phyloP scores from a whole-genome alignment of 768 basidiomycete genomes.

The Dacryopinax spathularia region DNA sequence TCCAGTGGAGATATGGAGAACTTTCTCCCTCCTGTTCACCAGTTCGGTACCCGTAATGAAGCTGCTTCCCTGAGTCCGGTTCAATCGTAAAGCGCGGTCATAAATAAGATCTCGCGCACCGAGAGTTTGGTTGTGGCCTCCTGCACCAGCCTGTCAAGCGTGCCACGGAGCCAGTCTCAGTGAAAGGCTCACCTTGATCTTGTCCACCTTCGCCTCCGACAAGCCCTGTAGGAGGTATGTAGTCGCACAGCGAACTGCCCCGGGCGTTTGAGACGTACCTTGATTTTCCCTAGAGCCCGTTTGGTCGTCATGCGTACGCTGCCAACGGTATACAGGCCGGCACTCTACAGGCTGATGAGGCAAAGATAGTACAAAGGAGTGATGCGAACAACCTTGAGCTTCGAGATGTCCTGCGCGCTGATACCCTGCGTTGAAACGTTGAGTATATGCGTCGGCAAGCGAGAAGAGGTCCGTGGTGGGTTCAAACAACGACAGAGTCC shows the following conservation, averaged over 20 bases:
- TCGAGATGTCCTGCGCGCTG: constrained; percentile 87
- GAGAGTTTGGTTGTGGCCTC: background rate
- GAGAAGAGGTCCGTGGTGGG: background rate
- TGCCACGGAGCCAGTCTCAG: constrained; percentile 78
- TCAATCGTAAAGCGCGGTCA: background rate
- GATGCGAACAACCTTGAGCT: constrained; percentile 54
- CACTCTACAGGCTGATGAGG: constrained; percentile 33
- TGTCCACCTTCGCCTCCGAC: constrained; percentile 95
- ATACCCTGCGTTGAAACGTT: constrained; percentile 48
- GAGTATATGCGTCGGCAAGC: background rate
- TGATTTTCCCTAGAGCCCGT: constrained; percentile 82
- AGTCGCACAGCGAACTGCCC: background rate
- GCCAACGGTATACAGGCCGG: constrained; percentile 70
- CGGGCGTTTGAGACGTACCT: constrained; percentile 34
- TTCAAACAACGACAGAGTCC: constrained; percentile 5
- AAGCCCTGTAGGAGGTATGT: constrained; percentile 47
- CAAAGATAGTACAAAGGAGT: constrained; percentile 15
- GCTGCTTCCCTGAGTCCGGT: constrained; percentile 53
- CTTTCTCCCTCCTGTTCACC: constrained; percentile 70
- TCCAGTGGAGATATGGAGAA: constrained; percentile 76
- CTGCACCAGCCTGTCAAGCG: constrained; percentile 11
- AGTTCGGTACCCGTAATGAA: constrained; percentile 86
- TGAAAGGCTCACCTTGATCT: constrained; percentile 55
- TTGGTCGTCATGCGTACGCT: constrained; percentile 86
- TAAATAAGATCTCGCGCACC: background rate